Percentiles rank a stretch among this genome's conserved stretches.
Evolutionary conservation across 805 yeast genomes (phyloP).

Genomic region (Schwanniomyces occidentalis): DNA sequence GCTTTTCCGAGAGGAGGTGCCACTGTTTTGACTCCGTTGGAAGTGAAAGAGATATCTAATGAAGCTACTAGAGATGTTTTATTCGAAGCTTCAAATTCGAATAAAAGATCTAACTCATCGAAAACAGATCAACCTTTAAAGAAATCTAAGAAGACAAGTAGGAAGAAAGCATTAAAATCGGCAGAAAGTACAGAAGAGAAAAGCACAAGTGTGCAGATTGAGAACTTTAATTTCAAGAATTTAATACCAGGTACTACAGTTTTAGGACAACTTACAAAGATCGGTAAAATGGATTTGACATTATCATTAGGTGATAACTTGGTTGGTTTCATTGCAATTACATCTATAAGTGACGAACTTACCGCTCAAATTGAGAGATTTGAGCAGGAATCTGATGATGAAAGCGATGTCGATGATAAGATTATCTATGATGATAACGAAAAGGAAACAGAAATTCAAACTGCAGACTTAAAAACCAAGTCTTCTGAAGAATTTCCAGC

Average conservation of each 20-base stretch:
- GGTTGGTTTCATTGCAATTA: conserved; percentile 74
- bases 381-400: conserved; percentile 39
- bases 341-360: conserved; percentile 66
- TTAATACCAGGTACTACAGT: conserved; percentile 71
- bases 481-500: conserved; percentile 52
- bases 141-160: conserved; percentile 21
- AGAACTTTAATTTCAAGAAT: conserved; percentile 60
- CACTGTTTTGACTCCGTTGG: conserved; percentile 81
- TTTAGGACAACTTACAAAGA: conserved; percentile 70
- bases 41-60: conserved; percentile 87
- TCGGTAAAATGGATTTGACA: conserved; percentile 62
- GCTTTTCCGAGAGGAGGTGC: conserved; percentile 97
- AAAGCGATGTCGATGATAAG: conserved; percentile 38
- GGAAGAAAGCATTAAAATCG: conserved; percentile 15
- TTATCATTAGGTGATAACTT: conserved; percentile 79
- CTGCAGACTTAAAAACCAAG: conserved; percentile 21
- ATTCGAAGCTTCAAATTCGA: conserved; percentile 54
- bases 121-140: conserved; percentile 26
- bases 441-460: conserved; percentile 17
- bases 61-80: conserved; percentile 89
- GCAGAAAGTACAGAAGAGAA: conserved; percentile 25
- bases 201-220: conserved; percentile 49
- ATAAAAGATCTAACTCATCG: conserved; percentile 28
- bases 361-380: conserved; percentile 56
- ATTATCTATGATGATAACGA: conserved; percentile 26